phyloP scores from a whole-genome alignment of 176 grass and related monocot species.

The Lolium multiflorum region DNA sequence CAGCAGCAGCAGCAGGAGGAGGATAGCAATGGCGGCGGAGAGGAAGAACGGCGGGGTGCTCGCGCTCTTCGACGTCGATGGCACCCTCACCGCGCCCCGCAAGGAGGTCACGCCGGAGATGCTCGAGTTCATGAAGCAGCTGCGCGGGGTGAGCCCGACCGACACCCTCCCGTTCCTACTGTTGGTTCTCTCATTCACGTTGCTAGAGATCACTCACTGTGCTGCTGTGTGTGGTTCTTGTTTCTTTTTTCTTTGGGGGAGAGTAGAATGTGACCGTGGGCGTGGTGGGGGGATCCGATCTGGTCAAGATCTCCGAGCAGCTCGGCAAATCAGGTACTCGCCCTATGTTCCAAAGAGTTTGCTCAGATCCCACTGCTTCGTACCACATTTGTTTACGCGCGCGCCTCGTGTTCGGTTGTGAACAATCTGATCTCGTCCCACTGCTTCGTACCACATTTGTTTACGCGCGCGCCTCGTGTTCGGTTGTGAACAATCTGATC shows the following conservation, averaged over 20 bases:
- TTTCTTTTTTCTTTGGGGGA: background rate
- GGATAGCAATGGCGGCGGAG: constrained; percentile 43
- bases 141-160: constrained; percentile 62
- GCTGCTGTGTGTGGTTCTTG: background rate
- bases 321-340: constrained; percentile 84
- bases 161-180: background rate
- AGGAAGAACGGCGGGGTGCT: constrained; percentile 63
- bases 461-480: too few relatives aligned
- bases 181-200: background rate
- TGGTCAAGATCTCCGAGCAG: constrained; percentile 96
- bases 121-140: constrained; percentile 81
- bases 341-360: too few relatives aligned
- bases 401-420: too few relatives aligned
- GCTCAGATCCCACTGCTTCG: background rate
- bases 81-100: constrained; percentile 90
- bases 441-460: too few relatives aligned
- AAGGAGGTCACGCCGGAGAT: constrained; percentile 89
- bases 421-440: too few relatives aligned
- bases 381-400: too few relatives aligned
- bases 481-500: too few relatives aligned
- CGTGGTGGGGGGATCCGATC: constrained; percentile 93
- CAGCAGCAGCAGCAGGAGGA: background rate
- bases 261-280: constrained; percentile 82
- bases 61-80: constrained; percentile 96
- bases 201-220: background rate